Conservation (phyloP, 257 asterid genomes). For the Nicotiana obtusifolia region DNA sequence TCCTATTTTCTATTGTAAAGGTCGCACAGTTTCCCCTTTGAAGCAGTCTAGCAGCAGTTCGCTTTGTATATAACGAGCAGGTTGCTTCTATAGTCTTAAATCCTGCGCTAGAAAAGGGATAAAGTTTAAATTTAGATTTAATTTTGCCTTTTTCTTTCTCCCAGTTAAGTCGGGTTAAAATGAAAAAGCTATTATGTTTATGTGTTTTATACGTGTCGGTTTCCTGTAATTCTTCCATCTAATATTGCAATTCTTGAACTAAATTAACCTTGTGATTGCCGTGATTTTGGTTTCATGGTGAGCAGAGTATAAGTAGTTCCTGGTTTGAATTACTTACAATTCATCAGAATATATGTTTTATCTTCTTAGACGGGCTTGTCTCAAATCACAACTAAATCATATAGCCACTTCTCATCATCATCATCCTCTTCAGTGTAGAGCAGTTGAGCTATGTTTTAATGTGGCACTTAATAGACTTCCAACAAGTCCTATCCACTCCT, state of each 20-base stretch:
- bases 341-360: not conserved
- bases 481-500: slow-evolving; percentile 51
- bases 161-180: no score
- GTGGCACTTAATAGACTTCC: slow-evolving; percentile 87
- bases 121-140: no score
- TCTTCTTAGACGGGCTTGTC: slow-evolving; percentile 59
- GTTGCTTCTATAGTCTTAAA: no score
- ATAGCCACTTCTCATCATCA: not conserved
- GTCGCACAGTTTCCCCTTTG: no score
- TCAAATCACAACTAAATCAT: slow-evolving; percentile 43
- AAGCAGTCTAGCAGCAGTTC: no score
- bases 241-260: not conserved
- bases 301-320: not conserved
- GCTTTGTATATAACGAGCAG: no score
- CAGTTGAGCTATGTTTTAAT: slow-evolving; percentile 82
- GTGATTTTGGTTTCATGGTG: not conserved
- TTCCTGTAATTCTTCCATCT: no score
- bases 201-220: not conserved
- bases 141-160: no score
- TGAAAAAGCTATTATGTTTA: not conserved
- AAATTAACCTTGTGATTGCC: not conserved
- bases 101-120: no score
- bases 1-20: no score
- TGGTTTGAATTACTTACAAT: not conserved
- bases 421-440: slow-evolving; percentile 60